A percentile compares a stretch with the other conserved stretches of the same genome.
Conservation (phyloP, 116 monocot genomes). For the Zostera marina region DNA sequence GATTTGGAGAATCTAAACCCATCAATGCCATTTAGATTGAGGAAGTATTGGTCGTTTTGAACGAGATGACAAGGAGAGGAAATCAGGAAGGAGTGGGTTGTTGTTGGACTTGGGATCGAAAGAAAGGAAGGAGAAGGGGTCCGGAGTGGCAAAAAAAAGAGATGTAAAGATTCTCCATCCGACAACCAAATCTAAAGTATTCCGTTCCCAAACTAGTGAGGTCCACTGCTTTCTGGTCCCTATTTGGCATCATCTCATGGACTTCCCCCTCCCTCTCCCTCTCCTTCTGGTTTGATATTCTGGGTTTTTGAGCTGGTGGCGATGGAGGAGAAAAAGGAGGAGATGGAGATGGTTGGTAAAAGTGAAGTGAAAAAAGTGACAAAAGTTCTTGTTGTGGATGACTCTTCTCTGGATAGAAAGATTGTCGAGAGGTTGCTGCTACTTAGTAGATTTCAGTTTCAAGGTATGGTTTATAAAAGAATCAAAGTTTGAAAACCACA, state of each 20-base stretch:
- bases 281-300: background rate
- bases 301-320: background rate
- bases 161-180: background rate
- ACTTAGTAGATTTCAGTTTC: slow-evolving; percentile 11
- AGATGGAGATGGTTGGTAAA: slow-evolving; percentile 5
- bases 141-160: background rate
- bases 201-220: slow-evolving; percentile 1
- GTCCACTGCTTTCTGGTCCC: background rate
- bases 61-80: background rate
- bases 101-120: background rate
- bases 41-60: background rate
- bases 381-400: slow-evolving; percentile 56
- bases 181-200: slow-evolving; percentile 6
- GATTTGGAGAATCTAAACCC: background rate
- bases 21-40: background rate
- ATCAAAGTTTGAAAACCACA: background rate
- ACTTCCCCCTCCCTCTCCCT: background rate
- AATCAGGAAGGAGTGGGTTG: background rate
- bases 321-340: background rate
- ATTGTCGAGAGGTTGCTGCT: slow-evolving; percentile 41
- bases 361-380: slow-evolving; percentile 8
- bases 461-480: no score
- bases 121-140: background rate
- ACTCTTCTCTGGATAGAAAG: slow-evolving; percentile 41
- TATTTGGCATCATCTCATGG: background rate